Base-by-base conservation (phyloP, 192 early-diverging fungal genomes). In the Piromyces finnis region DNA sequence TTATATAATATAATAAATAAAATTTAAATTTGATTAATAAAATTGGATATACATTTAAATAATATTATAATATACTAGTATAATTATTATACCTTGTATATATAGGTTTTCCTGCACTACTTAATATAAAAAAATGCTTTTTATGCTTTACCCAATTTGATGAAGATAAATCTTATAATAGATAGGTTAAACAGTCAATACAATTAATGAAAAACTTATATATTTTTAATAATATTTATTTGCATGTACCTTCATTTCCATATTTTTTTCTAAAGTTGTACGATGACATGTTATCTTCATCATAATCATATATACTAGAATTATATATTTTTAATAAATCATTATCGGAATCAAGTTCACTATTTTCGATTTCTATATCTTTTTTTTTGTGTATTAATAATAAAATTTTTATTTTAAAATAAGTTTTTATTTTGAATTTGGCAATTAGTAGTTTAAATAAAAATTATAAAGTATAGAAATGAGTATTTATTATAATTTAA, bases 101-200 rank as follows among this genome's bases (percentile, higher is more conserved):
- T 14, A 99, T 93, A 18, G 97, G 96, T 84, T 99, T 99, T 27
- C 97, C 97, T 9, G 95, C 93, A 82, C 90, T 93, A 86, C 93
- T 94, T 18, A 99, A 88, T 14, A 99, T 92, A 82, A 99, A 94
- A 81, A 96, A 96, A 81, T 99, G 95, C 80, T 94, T 95, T 36
- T 87, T 86, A 68, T 91, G 90, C 18, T 82, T 83, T 6, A 87
- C 79, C 92, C 92, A 93, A 7, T 82, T 79, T 30, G 86, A 68
- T 22, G 82, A 78, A 30, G 28, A 29, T 51, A 51, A 51, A 22
- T 51, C 41, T 51, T 51, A n/a, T 39, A 15, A 39, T 14, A 1
- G 1, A 14, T 39, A 39, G 9, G 15, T 39, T 14, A 39, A 39
- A 39, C n/a, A n/a, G n/a, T n/a, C n/a, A n/a, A n/a, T n/a, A n/a